Base-by-base conservation (phyloP, 345 rosid species). In the Rhodomyrtus tomentosa region DNA sequence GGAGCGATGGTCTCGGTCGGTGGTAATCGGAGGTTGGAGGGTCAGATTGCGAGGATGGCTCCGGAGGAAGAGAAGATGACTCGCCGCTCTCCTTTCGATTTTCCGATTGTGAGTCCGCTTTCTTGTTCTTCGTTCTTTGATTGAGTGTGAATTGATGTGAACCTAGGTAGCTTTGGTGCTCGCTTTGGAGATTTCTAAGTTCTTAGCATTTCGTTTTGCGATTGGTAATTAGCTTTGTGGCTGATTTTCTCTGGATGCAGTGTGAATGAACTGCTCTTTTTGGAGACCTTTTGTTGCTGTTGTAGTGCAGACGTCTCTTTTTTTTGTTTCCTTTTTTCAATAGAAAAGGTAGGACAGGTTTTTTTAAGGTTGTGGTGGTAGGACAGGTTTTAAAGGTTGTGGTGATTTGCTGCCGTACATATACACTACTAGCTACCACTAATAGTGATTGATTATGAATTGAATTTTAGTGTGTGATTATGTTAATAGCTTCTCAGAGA, bases 1-100 rank as follows among this genome's bases (percentile, higher is more conserved):
- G 16, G 55, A 55, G 79, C 82, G 76, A 10, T 48, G 50, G 21
- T 32, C 18, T 80, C 53, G 59, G 27, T 25, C 18, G 12, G 40
- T 29, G 55, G 49, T 29, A 45, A 74, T 18, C 38, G 80, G 56
- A n/a, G 85, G 85, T 80, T 54, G 29, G 53, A 53, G 59, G 36
- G 48, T 45, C 86, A 87, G 68, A 84, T 88, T 50, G 91, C 89
- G 83, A 52, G 90, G 87, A 88, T 90, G 92, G 92, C 92, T 15
- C 92, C 92, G 52, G 91, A 90, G 25, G 92, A 89, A 82, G 88
- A 90, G 82, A 88, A 88, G 85, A 72, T 87, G 79, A 88, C 90
- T 82, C 90, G 92, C 86, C 87, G 91, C 27, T 85, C 86, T 48
- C 91, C 91, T 86, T 91, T 90, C 48, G 91, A 91, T 86, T 88